Evolutionary conservation across 1,284 basidiomycete species (phyloP).

Genomic region (Cutaneotrichosporon daszewskae): DNA sequence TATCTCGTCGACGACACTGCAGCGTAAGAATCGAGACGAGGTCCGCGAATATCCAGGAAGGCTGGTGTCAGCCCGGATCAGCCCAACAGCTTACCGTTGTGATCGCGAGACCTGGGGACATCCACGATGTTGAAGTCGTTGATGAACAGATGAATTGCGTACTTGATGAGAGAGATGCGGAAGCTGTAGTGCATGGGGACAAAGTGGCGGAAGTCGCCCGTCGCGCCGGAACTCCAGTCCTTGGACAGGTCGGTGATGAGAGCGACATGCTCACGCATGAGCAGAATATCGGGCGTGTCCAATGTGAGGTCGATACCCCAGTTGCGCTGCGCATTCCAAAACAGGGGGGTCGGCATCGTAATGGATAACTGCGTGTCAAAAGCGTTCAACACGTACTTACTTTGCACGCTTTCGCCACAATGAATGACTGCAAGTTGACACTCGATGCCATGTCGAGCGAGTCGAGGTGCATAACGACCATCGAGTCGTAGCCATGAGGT

Average conservation of each 20-base stretch:
- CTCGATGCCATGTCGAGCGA: conserved; percentile 71
- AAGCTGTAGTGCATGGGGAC: conserved; percentile 73
- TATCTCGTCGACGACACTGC: conserved; percentile 66
- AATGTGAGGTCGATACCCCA: conserved; percentile 72
- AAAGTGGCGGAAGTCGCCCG: conserved; percentile 70
- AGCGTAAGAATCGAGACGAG: conserved; percentile 53
- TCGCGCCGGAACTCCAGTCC: conserved; percentile 79
- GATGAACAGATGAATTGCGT: conserved; percentile 70
- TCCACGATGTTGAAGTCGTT: conserved; percentile 96
- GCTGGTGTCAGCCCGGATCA: conserved; percentile 50
- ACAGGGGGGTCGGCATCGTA: conserved; percentile 50
- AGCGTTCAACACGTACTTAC: conserved; percentile 25
- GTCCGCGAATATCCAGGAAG: conserved; percentile 63
- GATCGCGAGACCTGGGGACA: conserved; percentile 66
- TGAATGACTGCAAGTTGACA: conserved; percentile 73
- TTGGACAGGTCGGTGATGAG: conserved; percentile 82
- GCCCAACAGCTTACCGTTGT: conserved; percentile 59
- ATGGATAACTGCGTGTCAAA: conserved; percentile 28
- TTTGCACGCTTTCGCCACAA: conserved; percentile 65
- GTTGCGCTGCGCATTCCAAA: conserved; percentile 57
- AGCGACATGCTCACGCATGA: conserved; percentile 85
- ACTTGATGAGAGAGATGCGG: conserved; percentile 65
- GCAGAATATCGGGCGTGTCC: conserved; percentile 63
- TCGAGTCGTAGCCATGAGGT: conserved; percentile 66
- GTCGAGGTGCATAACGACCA: conserved; percentile 75